phyloP scores from a whole-genome alignment of 495 filamentous ascomycete genomes.

The Staphylotrichum longicolle region DNA sequence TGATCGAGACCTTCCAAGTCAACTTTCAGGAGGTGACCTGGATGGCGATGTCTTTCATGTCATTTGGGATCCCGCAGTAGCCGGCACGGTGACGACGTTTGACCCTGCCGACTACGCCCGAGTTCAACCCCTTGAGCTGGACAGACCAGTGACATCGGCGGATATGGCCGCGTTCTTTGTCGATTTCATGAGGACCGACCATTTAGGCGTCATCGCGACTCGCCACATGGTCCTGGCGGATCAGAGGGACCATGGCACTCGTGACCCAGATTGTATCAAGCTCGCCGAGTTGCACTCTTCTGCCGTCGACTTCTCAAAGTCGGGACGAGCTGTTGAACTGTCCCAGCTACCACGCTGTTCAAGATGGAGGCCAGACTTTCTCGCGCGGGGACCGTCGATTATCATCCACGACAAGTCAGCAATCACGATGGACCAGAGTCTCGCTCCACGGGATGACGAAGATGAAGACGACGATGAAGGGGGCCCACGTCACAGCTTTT shows the following conservation, averaged over 20 bases:
- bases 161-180: slow-evolving; percentile 80
- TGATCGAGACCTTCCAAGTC: slow-evolving; percentile 67
- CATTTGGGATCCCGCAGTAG: slow-evolving; percentile 59
- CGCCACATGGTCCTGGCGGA: slow-evolving; percentile 70
- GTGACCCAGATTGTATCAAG: slow-evolving; percentile 54
- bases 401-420: slow-evolving; percentile 47
- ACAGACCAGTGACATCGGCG: slow-evolving; percentile 47
- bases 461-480: slow-evolving; percentile 58
- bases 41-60: slow-evolving; percentile 79
- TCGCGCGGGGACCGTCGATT: slow-evolving; percentile 64
- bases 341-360: slow-evolving; percentile 28
- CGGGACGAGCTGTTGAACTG: slow-evolving; percentile 63
- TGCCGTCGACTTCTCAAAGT: slow-evolving; percentile 82
- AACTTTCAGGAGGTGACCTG: slow-evolving; percentile 75
- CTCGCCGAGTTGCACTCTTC: slow-evolving; percentile 71
- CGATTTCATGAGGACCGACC: slow-evolving; percentile 74
- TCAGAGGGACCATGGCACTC: slow-evolving; percentile 52
- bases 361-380: slow-evolving; percentile 41
- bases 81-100: slow-evolving; percentile 38
- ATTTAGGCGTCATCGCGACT: slow-evolving; percentile 65
- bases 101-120: slow-evolving; percentile 66
- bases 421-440: slow-evolving; percentile 44
- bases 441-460: slow-evolving; percentile 27
- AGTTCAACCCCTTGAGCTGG: slow-evolving; percentile 53
- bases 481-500: slow-evolving; percentile 53